Evolutionary conservation across 192 early-diverging fungal genomes (phyloP).

Genomic region (Allomyces arbusculus): DNA sequence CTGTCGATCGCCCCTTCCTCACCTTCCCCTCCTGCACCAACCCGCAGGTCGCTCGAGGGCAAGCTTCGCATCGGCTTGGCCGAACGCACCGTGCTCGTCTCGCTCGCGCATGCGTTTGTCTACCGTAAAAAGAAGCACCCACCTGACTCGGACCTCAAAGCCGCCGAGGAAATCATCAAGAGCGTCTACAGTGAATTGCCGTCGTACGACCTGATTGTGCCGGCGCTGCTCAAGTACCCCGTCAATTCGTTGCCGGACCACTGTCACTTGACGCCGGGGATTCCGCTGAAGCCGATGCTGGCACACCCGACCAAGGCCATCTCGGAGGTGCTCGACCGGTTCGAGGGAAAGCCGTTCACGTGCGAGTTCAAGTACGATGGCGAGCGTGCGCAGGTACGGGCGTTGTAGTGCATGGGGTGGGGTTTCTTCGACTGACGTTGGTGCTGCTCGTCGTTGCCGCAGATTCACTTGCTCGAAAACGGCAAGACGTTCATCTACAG

Average conservation of each 20-base stretch:
- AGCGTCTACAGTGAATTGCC: conserved; percentile 66
- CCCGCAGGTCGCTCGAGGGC: conserved; percentile 58
- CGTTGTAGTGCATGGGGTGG: no score
- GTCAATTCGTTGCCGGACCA: conserved; percentile 38
- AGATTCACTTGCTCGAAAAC: conserved; percentile 68
- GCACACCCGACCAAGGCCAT: conserved; percentile 94
- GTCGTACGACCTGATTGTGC: conserved; percentile 77
- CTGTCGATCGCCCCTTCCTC: no score
- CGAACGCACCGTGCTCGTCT: conserved; percentile 71
- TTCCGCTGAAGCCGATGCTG: conserved; percentile 98
- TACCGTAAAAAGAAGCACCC: conserved; percentile 9
- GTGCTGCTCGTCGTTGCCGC: not conserved
- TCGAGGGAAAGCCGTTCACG: conserved; percentile 78
- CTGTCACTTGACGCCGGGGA: conserved; percentile 85
- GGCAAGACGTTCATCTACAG: conserved; percentile 69
- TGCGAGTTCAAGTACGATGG: conserved; percentile 99
- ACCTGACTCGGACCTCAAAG: conserved; percentile 10
- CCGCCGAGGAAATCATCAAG: conserved; percentile 31
- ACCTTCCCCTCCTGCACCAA: not conserved
- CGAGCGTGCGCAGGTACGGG: conserved; percentile 65
- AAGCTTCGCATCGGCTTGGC: conserved; percentile 92
- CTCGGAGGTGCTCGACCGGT: conserved; percentile 78
- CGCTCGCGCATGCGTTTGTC: conserved; percentile 70
- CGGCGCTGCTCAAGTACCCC: conserved; percentile 56
- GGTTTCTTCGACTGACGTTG: not conserved